Evolutionary conservation across 306 rosid species (phyloP).

Genomic region (Datisca glomerata): DNA sequence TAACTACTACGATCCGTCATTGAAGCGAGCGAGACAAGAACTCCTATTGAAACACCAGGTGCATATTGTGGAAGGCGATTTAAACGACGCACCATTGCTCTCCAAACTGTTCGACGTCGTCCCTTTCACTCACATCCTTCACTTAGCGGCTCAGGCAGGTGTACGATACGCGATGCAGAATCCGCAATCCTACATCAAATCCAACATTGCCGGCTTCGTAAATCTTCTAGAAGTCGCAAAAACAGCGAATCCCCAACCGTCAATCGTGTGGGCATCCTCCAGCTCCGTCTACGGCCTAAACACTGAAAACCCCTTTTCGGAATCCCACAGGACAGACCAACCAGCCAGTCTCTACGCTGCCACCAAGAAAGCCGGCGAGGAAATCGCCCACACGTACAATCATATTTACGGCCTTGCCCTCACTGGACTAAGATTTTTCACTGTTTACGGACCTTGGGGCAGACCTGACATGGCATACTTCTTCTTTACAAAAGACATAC

Average conservation of each 20-base stretch:
- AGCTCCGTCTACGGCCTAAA: constrained; percentile 79
- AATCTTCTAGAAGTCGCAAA: constrained; percentile 68
- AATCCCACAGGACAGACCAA: constrained; percentile 56
- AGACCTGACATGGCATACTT: constrained; percentile 92
- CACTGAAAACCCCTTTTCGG: constrained; percentile 67
- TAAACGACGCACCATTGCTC: constrained; percentile 60
- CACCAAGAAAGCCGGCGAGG: no score
- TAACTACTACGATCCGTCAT: constrained; percentile 67
- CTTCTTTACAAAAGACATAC: constrained; percentile 70
- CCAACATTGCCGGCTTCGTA: constrained; percentile 86
- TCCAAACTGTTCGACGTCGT: constrained; percentile 68
- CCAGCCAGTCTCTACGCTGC: no score
- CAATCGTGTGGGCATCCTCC: constrained; percentile 81
- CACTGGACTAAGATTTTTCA: constrained; percentile 73
- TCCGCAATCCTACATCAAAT: constrained; percentile 58
- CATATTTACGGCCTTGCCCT: constrained; percentile 73
- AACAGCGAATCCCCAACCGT: constrained; percentile 58
- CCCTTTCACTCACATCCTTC: constrained; percentile 73
- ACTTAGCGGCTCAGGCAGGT: constrained; percentile 83
- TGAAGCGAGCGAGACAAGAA: constrained; percentile 54
- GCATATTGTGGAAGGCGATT: constrained; percentile 57
- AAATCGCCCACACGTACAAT: no score
- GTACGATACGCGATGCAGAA: constrained; percentile 94
- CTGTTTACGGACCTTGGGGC: constrained; percentile 87
- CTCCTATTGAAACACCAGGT: constrained; percentile 39